Evolutionary conservation across 345 rosid genomes (phyloP).

Genomic region (Ceriops tagal): DNA sequence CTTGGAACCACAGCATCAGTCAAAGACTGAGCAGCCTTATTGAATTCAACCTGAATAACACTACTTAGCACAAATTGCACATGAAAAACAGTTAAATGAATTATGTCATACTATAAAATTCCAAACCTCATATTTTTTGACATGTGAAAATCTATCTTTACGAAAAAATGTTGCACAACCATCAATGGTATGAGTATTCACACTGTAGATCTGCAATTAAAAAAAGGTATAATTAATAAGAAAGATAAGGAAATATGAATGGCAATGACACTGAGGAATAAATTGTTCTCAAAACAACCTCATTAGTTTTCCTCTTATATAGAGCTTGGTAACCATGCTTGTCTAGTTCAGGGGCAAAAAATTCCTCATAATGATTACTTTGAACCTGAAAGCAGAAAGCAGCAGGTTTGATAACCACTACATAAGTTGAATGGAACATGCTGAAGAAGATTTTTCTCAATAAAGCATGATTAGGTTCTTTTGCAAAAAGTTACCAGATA

Average conservation of each 20-base stretch:
- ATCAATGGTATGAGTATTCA: conserved; percentile 57
- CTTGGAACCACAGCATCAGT: conserved; percentile 81
- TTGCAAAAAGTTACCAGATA: no score
- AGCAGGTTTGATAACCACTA: background rate
- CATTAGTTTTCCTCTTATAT: conserved; percentile 83
- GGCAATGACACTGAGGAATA: background rate
- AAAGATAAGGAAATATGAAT: background rate
- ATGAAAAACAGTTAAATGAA: no score
- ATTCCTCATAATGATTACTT: conserved; percentile 85
- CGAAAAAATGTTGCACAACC: conserved; percentile 98
- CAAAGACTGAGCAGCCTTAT: conserved; percentile 97
- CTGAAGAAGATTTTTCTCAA: background rate
- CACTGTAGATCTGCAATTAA: conserved; percentile 60
- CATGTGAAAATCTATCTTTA: conserved; percentile 93
- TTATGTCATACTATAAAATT: conserved; percentile 6
- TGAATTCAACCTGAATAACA: conserved; percentile 82
- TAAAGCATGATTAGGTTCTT: no score
- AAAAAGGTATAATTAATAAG: background rate
- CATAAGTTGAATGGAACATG: background rate
- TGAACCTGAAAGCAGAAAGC: conserved; percentile 61
- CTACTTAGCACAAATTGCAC: background rate
- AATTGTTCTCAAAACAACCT: conserved; percentile 44
- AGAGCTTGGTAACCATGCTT: conserved; percentile 94
- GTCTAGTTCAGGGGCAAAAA: conserved; percentile 89
- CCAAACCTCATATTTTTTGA: conserved; percentile 92